These are phyloP conservation scores for Arabidopsis lyrata DNA, from an alignment of 441 rosid species.

Conservation along the genomic window DNA sequence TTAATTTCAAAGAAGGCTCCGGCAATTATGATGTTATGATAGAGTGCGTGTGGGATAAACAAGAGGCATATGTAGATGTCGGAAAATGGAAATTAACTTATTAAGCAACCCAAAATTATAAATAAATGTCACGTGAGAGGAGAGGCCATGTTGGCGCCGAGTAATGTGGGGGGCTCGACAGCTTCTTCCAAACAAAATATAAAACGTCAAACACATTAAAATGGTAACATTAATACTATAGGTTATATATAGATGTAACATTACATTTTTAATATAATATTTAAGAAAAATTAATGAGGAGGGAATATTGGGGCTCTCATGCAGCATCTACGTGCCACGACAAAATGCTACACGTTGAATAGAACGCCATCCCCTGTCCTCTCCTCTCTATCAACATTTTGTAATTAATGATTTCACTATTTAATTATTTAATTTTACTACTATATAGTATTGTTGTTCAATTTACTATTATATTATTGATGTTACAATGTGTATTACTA, in stretches of 20 bases:
- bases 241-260: conserved; percentile 11
- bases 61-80: conserved; percentile 36
- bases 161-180: conserved; percentile 73
- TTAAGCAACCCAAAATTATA: conserved; percentile 16
- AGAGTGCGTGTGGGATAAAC: conserved; percentile 34
- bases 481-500: background rate
- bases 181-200: conserved; percentile 32
- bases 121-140: conserved; percentile 66
- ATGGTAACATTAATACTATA: conserved; percentile 1
- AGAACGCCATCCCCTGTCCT: conserved; percentile 16
- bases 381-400: conserved; percentile 39
- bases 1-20: background rate
- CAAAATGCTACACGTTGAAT: conserved; percentile 59
- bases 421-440: background rate
- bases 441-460: background rate
- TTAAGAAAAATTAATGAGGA: conserved; percentile 35
- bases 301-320: conserved; percentile 65
- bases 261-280: conserved; percentile 1
- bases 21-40: background rate
- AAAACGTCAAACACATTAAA: conserved; percentile 35
- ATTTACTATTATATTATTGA: background rate
- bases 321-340: conserved; percentile 52
- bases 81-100: conserved; percentile 13
- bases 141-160: conserved; percentile 71
- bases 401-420: conserved; percentile 35